Evolutionary conservation across 2,329 filamentous ascomycete species (phyloP).

Genomic region (Hortaea werneckii): DNA sequence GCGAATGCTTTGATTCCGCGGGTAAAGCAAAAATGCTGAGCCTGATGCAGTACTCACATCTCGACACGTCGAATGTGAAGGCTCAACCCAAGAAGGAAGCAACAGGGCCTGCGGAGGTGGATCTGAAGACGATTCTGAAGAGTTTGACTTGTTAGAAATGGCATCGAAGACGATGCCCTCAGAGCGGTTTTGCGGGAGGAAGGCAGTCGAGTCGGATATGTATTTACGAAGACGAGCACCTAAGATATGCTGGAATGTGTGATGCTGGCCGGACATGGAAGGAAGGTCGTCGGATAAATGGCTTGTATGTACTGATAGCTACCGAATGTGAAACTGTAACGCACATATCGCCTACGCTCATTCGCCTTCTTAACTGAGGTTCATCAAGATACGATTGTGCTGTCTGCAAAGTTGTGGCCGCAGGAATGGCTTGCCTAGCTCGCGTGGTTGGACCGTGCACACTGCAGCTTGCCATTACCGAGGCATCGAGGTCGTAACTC

Average conservation of each 20-base stretch:
- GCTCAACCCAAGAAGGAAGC: background rate
- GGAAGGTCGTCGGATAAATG: too few relatives aligned
- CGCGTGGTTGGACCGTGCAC: background rate
- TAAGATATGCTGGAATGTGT: background rate
- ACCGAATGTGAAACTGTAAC: too few relatives aligned
- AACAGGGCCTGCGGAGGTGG: background rate
- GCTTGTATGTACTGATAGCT: too few relatives aligned
- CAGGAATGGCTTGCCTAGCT: too few relatives aligned
- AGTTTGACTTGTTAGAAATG: conserved; percentile 19
- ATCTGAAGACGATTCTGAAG: conserved; percentile 17
- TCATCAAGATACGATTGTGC: too few relatives aligned
- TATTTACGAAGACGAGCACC: conserved; percentile 37
- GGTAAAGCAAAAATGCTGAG: conserved; percentile 36
- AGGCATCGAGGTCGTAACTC: background rate
- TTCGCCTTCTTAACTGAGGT: too few relatives aligned
- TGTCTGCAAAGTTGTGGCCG: too few relatives aligned
- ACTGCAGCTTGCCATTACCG: background rate
- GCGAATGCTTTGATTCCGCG: conserved; percentile 21
- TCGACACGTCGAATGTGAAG: conserved; percentile 30
- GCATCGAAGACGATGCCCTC: conserved; percentile 44
- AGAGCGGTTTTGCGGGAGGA: conserved; percentile 38
- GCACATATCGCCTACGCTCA: too few relatives aligned
- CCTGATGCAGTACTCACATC: conserved; percentile 46
- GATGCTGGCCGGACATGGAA: too few relatives aligned
- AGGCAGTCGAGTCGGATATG: conserved; percentile 36